Conservation (phyloP, 768 basidiomycete genomes). For the Lactifluus volemus region DNA sequence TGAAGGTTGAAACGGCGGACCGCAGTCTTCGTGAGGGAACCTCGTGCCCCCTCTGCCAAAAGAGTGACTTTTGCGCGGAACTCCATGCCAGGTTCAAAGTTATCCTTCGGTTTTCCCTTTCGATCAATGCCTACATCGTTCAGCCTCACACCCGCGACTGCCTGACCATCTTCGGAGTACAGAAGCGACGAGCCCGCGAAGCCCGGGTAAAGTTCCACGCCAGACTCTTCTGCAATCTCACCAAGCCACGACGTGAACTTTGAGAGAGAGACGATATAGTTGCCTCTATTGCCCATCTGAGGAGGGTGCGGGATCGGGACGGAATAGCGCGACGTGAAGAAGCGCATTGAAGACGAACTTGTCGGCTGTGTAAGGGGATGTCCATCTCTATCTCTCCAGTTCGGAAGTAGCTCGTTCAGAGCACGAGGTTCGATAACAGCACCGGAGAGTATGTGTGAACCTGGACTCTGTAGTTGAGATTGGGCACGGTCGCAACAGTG, state of each 20-base stretch:
- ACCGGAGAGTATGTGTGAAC: constrained; percentile 91
- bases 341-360: constrained; percentile 75
- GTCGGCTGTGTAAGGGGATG: constrained; percentile 82
- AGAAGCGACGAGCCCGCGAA: constrained; percentile 88
- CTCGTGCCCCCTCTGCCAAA: constrained; percentile 93
- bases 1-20: constrained; percentile 69
- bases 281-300: constrained; percentile 92
- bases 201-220: constrained; percentile 94
- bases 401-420: constrained; percentile 81
- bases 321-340: constrained; percentile 57
- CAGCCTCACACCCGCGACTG: constrained; percentile 73
- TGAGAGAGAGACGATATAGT: constrained; percentile 87
- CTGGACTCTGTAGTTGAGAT: constrained; percentile 30
- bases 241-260: constrained; percentile 87
- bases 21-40: constrained; percentile 75
- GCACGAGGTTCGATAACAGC: constrained; percentile 92
- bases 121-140: constrained; percentile 92
- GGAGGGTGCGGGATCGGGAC: constrained; percentile 92
- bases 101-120: constrained; percentile 64
- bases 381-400: constrained; percentile 57
- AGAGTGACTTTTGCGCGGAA: constrained; percentile 89
- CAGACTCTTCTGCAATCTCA: constrained; percentile 71
- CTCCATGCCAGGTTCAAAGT: constrained; percentile 94
- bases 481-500: not conserved
- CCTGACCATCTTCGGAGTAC: constrained; percentile 50